These are phyloP conservation scores for Kodamaea hsintzibuensis DNA, from an alignment of 805 yeast species.

Conservation along the genomic window DNA sequence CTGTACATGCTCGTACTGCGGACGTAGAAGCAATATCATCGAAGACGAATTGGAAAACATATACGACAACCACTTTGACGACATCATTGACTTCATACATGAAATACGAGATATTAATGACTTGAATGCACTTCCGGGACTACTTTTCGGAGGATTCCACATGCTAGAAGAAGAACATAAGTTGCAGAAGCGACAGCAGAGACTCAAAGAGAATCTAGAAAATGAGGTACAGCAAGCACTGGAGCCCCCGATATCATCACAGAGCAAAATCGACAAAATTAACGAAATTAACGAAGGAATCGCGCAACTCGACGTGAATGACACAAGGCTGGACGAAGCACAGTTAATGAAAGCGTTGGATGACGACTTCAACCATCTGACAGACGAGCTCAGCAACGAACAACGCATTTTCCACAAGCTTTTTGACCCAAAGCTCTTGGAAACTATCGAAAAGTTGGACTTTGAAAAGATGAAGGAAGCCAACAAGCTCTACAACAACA, in stretches of 20 bases:
- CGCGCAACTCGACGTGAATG: not conserved
- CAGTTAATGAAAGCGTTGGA: conserved; percentile 6
- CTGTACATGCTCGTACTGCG: conserved; percentile 79
- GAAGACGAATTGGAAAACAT: conserved; percentile 76
- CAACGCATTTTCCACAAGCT: conserved; percentile 21
- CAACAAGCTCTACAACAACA: conserved; percentile 11
- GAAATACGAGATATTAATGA: conserved; percentile 40
- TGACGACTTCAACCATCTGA: conserved; percentile 1
- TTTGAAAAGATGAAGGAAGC: conserved; percentile 23
- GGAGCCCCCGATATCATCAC: not conserved
- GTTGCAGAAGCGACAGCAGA: conserved; percentile 27
- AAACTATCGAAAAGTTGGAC: conserved; percentile 29
- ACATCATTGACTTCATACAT: conserved; percentile 37
- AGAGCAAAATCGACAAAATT: not conserved
- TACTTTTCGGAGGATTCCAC: conserved; percentile 37
- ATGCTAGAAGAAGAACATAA: conserved; percentile 36
- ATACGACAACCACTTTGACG: conserved; percentile 67
- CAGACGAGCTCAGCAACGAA: not conserved
- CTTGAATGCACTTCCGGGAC: conserved; percentile 35
- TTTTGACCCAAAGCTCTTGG: conserved; percentile 28
- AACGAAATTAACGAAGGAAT: conserved; percentile 1
- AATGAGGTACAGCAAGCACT: not conserved
- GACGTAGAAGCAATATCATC: conserved; percentile 66
- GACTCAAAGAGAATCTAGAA: conserved; percentile 1
- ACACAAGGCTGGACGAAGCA: conserved; percentile 1